A percentile compares a stretch with the other conserved stretches of the same genome.
Conservation (phyloP, 139 green algal genomes). For the Gonium pectorale region DNA sequence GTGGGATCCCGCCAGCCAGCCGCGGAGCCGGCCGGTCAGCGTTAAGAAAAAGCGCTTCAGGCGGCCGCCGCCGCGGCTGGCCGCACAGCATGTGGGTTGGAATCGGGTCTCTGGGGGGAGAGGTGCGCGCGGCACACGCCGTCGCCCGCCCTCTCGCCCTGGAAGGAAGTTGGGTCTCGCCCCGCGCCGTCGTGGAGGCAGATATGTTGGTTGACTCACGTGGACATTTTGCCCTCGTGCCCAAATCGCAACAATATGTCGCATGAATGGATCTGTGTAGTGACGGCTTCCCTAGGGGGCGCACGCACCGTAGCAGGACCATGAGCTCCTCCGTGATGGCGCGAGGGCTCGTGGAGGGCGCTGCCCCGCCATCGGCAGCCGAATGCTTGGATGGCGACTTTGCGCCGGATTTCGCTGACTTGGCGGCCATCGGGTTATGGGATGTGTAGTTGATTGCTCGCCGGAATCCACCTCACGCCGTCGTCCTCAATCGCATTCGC, state of each 20-base stretch:
- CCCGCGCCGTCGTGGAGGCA: too few species aligned
- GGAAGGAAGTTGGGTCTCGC: too few species aligned
- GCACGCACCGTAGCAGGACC: conserved; percentile 13
- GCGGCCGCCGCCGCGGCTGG: too few species aligned
- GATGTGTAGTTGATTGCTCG: background rate
- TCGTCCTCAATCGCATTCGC: too few species aligned
- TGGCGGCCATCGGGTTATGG: background rate
- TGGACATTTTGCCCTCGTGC: background rate
- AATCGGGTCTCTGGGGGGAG: background rate
- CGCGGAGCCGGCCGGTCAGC: too few species aligned
- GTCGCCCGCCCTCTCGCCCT: background rate
- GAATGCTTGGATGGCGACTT: background rate
- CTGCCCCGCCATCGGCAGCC: background rate
- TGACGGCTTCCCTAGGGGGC: background rate
- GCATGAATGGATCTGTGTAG: background rate
- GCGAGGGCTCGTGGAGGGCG: background rate
- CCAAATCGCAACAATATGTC: background rate
- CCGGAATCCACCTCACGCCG: too few species aligned
- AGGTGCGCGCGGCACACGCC: background rate
- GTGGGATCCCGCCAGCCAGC: too few species aligned
- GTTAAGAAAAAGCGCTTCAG: too few species aligned
- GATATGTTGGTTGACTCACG: background rate
- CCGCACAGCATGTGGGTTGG: background rate
- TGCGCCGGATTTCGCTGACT: background rate
- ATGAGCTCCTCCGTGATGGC: conserved; percentile 23